These are phyloP conservation scores for Penicillium silybi DNA, from an alignment of 495 filamentous ascomycete species.

Conservation along the genomic window DNA sequence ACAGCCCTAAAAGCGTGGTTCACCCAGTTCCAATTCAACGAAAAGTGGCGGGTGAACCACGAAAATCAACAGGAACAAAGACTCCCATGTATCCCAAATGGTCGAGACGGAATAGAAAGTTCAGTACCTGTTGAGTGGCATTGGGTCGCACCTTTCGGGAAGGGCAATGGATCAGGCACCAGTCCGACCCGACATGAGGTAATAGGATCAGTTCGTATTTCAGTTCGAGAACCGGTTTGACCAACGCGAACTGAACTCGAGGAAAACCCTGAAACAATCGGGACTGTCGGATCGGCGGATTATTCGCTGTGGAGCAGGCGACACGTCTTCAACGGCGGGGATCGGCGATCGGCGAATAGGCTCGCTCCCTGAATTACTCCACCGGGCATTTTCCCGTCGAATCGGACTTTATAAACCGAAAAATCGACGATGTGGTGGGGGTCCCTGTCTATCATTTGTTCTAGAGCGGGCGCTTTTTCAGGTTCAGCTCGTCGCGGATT, in stretches of 20 bases:
- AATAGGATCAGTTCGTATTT: not conserved
- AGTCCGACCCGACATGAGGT: not conserved
- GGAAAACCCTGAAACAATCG: not conserved
- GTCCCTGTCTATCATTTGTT: constrained; percentile 19
- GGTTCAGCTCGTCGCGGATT: not conserved
- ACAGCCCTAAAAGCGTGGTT: not conserved
- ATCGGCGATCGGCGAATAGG: not conserved
- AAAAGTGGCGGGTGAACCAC: not conserved
- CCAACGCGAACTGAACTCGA: too few relatives aligned
- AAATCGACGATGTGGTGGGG: not conserved
- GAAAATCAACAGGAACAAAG: not conserved
- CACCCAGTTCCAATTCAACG: not conserved
- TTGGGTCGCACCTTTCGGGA: not conserved
- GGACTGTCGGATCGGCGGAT: not conserved
- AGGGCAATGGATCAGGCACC: not conserved
- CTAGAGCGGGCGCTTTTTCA: constrained; percentile 15
- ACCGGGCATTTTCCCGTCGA: not conserved
- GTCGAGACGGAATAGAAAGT: not conserved
- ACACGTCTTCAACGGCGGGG: constrained; percentile 2
- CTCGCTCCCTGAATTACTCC: not conserved
- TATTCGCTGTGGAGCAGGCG: constrained; percentile 1
- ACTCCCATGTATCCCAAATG: not conserved
- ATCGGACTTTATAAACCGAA: too few relatives aligned
- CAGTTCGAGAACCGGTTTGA: not conserved
- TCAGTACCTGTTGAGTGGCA: not conserved